A percentile compares a stretch with the other conserved stretches of the same genome.
Evolutionary conservation across 2,329 filamentous ascomycete species (phyloP).

Genomic region (Bimuria novae-zelandiae): DNA sequence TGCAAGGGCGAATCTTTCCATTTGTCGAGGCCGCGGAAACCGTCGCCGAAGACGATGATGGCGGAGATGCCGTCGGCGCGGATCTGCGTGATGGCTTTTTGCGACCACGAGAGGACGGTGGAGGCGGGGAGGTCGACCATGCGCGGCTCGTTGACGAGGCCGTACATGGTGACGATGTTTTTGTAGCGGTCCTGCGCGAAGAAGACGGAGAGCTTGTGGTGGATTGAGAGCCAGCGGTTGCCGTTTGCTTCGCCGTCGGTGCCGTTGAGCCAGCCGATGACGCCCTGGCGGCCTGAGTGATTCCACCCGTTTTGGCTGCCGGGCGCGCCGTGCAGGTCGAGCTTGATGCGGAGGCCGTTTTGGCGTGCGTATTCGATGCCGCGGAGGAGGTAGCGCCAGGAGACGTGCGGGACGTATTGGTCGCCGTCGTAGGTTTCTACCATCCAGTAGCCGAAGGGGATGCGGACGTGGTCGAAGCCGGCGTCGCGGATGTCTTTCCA

Average conservation of each 20-base stretch:
- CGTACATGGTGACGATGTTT: conserved; percentile 91
- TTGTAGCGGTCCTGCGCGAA: conserved; percentile 92
- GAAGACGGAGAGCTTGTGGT: conserved; percentile 85
- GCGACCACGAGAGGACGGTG: conserved; percentile 79
- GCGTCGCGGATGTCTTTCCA: conserved; percentile 84
- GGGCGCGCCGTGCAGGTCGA: conserved; percentile 89
- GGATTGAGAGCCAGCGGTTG: conserved; percentile 82
- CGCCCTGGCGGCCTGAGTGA: conserved; percentile 82
- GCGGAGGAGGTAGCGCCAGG: conserved; percentile 91
- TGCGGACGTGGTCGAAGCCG: conserved; percentile 94
- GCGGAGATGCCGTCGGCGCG: conserved; percentile 74
- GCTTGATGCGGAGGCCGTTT: conserved; percentile 87
- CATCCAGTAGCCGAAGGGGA: conserved; percentile 95
- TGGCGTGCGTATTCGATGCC: conserved; percentile 93
- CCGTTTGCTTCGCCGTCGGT: conserved; percentile 78
- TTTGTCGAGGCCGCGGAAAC: conserved; percentile 87
- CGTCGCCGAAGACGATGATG: conserved; percentile 86
- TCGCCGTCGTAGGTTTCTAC: conserved; percentile 83
- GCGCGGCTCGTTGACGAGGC: conserved; percentile 89
- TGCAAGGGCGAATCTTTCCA: conserved; percentile 86
- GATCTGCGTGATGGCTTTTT: conserved; percentile 71
- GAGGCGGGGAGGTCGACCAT: conserved; percentile 70
- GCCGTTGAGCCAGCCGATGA: conserved; percentile 89
- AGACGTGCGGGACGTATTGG: conserved; percentile 82
- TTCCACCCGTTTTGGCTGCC: conserved; percentile 99